Base-by-base conservation (phyloP, 768 basidiomycete genomes). In the Rhizopogon salebrosus region DNA sequence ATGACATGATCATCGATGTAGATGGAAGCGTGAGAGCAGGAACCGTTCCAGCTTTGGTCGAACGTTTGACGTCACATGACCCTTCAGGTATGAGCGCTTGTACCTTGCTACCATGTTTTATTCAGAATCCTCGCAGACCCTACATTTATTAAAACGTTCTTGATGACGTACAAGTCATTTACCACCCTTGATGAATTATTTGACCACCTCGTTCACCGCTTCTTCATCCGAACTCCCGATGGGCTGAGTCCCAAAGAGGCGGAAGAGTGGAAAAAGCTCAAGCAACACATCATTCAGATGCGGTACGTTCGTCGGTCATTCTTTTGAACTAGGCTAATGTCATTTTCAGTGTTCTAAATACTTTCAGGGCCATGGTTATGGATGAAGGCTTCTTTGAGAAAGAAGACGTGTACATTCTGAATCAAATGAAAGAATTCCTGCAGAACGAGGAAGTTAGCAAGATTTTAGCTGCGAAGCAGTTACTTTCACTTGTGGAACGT, bases 91-190 rank as follows among this genome's bases (percentile, higher is more conserved):
- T 62, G 84, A 65, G 35, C 7, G 41, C n/a, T 9, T 40, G 34
- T 10, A 27, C 37, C 41, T 42, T 40, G 31, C 10, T 16, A 37
- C 40, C 38, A 16, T 54, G 52, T 20, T 5, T 43, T 20, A 35
- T 48, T 57, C 34, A 55, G 42, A 22, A 34, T 26, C 50, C 22
- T 53, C 60, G 36, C 48, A 88, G 89, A 97, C 67, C 79, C 85
- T 0, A 80, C 80, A 6, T 95, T 87, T 70, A 89, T 79, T 66
- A 85, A 87, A 64, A 86, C 94, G 1, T 98, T 98, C 79, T 71
- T 98, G 58, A 87, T 97, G 82, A 97, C 95, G 1, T 97, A 92
- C 76, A 92, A 94, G 63, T 94, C 92, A 1, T 98, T 98, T 69
- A 91, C 90, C 14, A 85, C 84, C 5, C 74, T 89, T 41, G 81